Evolutionary conservation across 345 rosid genomes (phyloP).

Genomic region (Aquilaria sinensis): DNA sequence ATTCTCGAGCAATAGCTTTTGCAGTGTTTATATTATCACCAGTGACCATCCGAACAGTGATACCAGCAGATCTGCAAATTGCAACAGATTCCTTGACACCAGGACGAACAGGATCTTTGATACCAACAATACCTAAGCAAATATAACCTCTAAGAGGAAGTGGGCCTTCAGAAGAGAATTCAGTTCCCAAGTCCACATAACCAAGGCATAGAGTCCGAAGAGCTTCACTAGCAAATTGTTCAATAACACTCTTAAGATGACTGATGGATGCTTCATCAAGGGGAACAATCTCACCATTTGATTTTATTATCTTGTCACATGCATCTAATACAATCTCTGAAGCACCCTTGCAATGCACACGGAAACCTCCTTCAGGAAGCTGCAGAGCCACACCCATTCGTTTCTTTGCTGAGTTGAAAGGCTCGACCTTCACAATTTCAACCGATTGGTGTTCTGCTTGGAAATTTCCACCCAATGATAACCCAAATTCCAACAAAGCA

Average conservation of each 20-base stretch:
- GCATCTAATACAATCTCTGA: slow-evolving; percentile 73
- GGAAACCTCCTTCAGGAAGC: slow-evolving; percentile 55
- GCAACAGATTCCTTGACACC: slow-evolving; percentile 86
- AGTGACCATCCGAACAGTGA: slow-evolving; percentile 76
- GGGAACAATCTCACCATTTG: slow-evolving; percentile 65
- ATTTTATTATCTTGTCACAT: slow-evolving; percentile 66
- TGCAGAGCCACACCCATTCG: slow-evolving; percentile 78
- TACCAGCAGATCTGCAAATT: slow-evolving; percentile 79
- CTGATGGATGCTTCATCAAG: slow-evolving; percentile 45
- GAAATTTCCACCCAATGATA: slow-evolving; percentile 76
- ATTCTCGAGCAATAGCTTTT: slow-evolving; percentile 87
- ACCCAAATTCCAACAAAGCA: slow-evolving; percentile 82
- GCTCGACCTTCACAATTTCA: slow-evolving; percentile 72
- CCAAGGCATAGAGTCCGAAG: slow-evolving; percentile 95
- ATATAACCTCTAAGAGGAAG: slow-evolving; percentile 57
- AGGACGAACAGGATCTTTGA: slow-evolving; percentile 82
- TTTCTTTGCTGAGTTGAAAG: slow-evolving; percentile 85
- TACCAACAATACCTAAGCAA: slow-evolving; percentile 76
- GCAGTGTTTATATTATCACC: slow-evolving; percentile 90
- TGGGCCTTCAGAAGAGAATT: slow-evolving; percentile 39
- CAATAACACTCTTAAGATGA: slow-evolving; percentile 47
- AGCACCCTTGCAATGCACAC: slow-evolving; percentile 84
- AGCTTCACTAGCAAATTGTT: slow-evolving; percentile 81
- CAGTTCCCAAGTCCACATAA: slow-evolving; percentile 55
- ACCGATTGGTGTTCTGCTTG: slow-evolving; percentile 43